Conservation (phyloP, 345 rosid genomes). For the Populus simonii region DNA sequence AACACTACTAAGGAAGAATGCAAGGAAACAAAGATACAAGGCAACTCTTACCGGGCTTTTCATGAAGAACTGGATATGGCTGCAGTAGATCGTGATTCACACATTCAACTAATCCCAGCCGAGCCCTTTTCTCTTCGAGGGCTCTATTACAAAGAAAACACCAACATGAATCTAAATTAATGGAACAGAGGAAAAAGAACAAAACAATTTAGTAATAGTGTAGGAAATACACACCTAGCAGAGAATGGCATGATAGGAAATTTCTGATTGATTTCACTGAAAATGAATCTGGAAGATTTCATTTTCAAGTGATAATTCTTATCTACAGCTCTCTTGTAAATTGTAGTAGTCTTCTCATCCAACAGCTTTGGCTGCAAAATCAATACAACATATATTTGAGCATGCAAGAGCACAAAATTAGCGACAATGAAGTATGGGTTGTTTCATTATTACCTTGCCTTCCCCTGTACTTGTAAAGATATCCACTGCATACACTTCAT, state of each 20-base stretch:
- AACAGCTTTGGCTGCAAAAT: conserved; percentile 80
- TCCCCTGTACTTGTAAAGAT: conserved; percentile 93
- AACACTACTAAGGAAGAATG: neutral
- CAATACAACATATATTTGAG: conserved; percentile 1
- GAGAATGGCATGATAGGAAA: conserved; percentile 82
- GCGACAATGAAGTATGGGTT: neutral
- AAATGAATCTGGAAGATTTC: conserved; percentile 97
- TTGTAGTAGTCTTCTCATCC: conserved; percentile 94
- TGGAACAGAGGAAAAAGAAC: too few species aligned
- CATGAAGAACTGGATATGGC: conserved; percentile 94
- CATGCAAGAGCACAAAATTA: neutral
- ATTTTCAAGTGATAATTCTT: conserved; percentile 85
- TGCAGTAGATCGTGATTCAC: conserved; percentile 94
- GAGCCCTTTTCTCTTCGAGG: conserved; percentile 93
- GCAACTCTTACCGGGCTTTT: conserved; percentile 69
- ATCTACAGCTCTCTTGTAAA: conserved; percentile 86
- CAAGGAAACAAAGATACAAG: neutral
- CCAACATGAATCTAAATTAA: neutral
- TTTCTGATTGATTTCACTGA: conserved; percentile 84
- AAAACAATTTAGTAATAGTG: neutral
- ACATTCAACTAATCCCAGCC: conserved; percentile 91
- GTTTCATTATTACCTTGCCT: conserved; percentile 70
- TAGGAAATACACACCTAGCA: conserved; percentile 57
- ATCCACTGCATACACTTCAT: conserved; percentile 88
- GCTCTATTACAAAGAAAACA: conserved; percentile 45